phyloP scores from a whole-genome alignment of 73 alveolate species.

The Paramecium biaurelia region DNA sequence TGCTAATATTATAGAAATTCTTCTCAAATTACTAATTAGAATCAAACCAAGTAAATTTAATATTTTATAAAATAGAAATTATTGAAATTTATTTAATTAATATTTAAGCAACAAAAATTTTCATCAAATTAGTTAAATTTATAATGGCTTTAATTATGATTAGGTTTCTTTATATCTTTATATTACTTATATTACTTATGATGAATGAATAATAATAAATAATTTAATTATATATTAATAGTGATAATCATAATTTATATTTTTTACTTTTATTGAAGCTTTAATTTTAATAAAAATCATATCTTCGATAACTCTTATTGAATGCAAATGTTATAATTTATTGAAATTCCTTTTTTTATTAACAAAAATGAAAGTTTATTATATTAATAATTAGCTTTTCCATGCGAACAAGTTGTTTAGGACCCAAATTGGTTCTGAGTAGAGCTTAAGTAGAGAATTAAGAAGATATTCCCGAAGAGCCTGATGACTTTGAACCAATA shows the following conservation, averaged over 20 bases:
- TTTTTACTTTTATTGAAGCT: neutral
- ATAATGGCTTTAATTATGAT: neutral
- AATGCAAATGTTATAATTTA: neutral
- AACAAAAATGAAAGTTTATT: neutral
- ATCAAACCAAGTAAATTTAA: too few species aligned
- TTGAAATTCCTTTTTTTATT: neutral
- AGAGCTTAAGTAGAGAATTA: neutral
- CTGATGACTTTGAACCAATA: conserved; percentile 22
- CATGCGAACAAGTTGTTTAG: neutral
- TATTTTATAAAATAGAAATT: neutral
- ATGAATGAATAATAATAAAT: neutral
- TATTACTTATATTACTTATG: neutral
- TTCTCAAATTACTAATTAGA: too few species aligned
- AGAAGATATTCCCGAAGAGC: conserved; percentile 44
- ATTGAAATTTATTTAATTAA: neutral
- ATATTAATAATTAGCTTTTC: neutral
- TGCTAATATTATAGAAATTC: too few species aligned
- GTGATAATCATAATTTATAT: neutral
- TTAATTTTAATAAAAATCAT: neutral
- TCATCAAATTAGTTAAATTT: neutral
- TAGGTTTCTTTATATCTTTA: neutral
- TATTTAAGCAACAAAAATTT: neutral
- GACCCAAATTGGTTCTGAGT: neutral
- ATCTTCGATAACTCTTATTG: neutral
- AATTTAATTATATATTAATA: neutral